These are phyloP conservation scores for Botrytis cinerea DNA, from an alignment of 2,329 filamentous ascomycete genomes.

Conservation along the genomic window DNA sequence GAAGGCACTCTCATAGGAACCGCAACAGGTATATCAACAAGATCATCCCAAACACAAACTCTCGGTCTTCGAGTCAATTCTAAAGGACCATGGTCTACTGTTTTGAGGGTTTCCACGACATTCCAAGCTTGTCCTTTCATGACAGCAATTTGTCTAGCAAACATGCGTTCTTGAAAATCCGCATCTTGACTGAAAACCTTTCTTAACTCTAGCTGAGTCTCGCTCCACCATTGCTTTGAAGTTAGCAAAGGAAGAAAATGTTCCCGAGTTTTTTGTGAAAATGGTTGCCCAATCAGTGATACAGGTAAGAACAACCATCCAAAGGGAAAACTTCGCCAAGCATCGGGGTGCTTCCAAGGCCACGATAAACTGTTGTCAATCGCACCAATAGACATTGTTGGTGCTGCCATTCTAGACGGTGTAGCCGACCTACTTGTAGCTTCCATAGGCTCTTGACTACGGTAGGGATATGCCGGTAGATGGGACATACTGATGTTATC, in stretches of 20 bases:
- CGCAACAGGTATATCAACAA: constrained; percentile 93
- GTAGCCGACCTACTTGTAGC: constrained; percentile 56
- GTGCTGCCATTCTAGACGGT: constrained; percentile 35
- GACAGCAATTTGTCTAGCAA: constrained; percentile 94
- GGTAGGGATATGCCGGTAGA: constrained; percentile 64
- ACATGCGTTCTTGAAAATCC: constrained; percentile 99
- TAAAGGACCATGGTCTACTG: constrained; percentile 85
- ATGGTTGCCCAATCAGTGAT: constrained; percentile 91
- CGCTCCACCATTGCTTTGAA: constrained; percentile 94
- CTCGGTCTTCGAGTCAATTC: constrained; percentile 87
- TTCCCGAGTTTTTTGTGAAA: constrained; percentile 88
- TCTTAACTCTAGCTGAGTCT: constrained; percentile 84
- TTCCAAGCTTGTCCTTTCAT: constrained; percentile 99
- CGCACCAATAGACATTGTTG: constrained; percentile 74
- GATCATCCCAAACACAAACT: constrained; percentile 96
- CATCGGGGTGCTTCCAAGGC: constrained; percentile 72
- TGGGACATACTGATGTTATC: constrained; percentile 31
- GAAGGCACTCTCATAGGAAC: constrained; percentile 85
- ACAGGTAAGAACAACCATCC: constrained; percentile 98
- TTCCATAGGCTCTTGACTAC: constrained; percentile 81
- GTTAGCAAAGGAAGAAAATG: constrained; percentile 96
- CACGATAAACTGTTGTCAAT: constrained; percentile 98
- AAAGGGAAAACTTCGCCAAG: constrained; percentile 87
- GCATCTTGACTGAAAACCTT: constrained; percentile 87
- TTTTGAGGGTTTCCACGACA: constrained; percentile 95